These are phyloP conservation scores for Sclerospora graminicola DNA, from an alignment of 352 stramenopile species.

Conservation along the genomic window DNA sequence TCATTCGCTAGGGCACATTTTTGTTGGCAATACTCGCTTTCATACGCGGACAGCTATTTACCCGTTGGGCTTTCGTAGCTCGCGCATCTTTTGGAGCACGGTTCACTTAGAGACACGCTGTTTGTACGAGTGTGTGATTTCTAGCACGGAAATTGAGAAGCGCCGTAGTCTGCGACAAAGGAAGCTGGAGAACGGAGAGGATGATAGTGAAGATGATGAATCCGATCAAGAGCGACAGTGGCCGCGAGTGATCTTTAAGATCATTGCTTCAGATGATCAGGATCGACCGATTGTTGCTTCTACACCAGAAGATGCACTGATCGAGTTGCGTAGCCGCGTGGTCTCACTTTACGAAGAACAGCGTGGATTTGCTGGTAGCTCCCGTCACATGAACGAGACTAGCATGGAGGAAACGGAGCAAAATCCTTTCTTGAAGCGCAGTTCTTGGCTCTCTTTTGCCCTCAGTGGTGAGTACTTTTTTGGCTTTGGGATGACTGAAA, in stretches of 20 bases:
- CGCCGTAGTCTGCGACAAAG: constrained; percentile 16
- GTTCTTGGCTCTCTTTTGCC: constrained; percentile 75
- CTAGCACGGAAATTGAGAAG: constrained; percentile 62
- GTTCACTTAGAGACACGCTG: constrained; percentile 43
- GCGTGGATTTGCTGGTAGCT: constrained; percentile 21
- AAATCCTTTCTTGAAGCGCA: constrained; percentile 67
- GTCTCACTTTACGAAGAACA: constrained; percentile 66
- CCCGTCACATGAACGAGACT: constrained; percentile 1
- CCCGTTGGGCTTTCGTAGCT: constrained; percentile 84
- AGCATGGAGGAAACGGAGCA: constrained; percentile 15
- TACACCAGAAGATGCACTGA: constrained; percentile 54
- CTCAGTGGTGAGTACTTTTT: constrained; percentile 76
- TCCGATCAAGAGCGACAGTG: constrained; percentile 11
- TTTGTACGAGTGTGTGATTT: constrained; percentile 88
- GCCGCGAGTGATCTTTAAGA: constrained; percentile 56
- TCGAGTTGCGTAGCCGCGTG: constrained; percentile 60
- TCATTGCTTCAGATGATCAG: constrained; percentile 61
- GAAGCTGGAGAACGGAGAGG: constrained; percentile 4
- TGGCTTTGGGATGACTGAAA: constrained; percentile 60
- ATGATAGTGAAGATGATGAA: constrained; percentile 5
- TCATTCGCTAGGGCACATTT: constrained; percentile 69
- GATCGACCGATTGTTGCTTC: constrained; percentile 51
- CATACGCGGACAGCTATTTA: constrained; percentile 83
- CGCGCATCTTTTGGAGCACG: constrained; percentile 90
- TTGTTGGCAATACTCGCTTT: constrained; percentile 75